phyloP scores from a whole-genome alignment of 2,329 filamentous ascomycete species.

The Conoideocrella luteorostrata region DNA sequence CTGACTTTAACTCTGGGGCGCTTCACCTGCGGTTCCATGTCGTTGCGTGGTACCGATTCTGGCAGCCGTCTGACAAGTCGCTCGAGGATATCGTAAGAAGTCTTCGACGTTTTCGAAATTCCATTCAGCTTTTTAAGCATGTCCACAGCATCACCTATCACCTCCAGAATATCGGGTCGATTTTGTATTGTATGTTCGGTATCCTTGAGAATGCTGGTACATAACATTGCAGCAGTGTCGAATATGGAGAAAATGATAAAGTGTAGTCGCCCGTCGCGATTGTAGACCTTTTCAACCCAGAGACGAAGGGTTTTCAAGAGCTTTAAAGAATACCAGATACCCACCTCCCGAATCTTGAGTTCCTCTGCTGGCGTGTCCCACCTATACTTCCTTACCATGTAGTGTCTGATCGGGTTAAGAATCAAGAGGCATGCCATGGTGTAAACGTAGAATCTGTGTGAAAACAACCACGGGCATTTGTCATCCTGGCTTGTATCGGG shows the following conservation, averaged over 20 bases:
- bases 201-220: constrained; percentile 45
- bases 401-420: constrained; percentile 39
- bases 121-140: constrained; percentile 25
- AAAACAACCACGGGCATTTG: constrained; percentile 32
- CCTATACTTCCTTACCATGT: constrained; percentile 32
- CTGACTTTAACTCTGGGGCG: constrained; percentile 4
- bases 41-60: not conserved
- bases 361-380: constrained; percentile 23
- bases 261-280: constrained; percentile 42
- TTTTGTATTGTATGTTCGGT: constrained; percentile 28
- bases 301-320: constrained; percentile 32
- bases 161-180: constrained; percentile 30
- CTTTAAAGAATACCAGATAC: constrained; percentile 35
- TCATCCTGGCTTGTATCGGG: constrained; percentile 35
- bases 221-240: constrained; percentile 42
- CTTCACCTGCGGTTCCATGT: constrained; percentile 7
- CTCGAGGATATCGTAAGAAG: constrained; percentile 27
- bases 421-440: constrained; percentile 38
- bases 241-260: constrained; percentile 46
- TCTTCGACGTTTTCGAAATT: constrained; percentile 27
- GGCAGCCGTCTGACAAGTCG: constrained; percentile 24
- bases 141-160: constrained; percentile 28
- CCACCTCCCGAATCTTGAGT: constrained; percentile 28
- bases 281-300: constrained; percentile 37
- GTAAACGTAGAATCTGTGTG: constrained; percentile 41